Evolutionary conservation across 441 rosid species (phyloP).

Genomic region (Manihot esculenta): DNA sequence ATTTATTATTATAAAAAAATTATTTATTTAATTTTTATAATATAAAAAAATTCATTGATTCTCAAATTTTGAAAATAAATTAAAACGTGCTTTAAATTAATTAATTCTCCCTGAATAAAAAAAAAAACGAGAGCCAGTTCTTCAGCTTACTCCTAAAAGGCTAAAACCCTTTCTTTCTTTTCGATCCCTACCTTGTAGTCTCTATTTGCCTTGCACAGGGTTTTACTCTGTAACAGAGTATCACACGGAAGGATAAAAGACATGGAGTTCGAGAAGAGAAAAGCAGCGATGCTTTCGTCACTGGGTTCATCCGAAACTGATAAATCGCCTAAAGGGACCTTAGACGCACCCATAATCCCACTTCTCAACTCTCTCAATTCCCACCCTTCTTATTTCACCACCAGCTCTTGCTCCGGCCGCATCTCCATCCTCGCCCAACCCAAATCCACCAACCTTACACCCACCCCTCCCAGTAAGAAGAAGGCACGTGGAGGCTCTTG

Average conservation of each 20-base stretch:
- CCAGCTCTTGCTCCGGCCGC: constrained; percentile 95
- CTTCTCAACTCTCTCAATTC: constrained; percentile 65
- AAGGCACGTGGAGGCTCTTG: constrained; percentile 92
- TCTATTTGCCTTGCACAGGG: too few relatives aligned
- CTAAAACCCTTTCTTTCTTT: too few relatives aligned
- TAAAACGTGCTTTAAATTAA: too few relatives aligned
- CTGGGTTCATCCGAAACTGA: constrained; percentile 57
- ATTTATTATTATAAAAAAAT: too few relatives aligned
- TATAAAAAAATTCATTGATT: too few relatives aligned
- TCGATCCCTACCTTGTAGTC: too few relatives aligned
- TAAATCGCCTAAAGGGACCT: constrained; percentile 78
- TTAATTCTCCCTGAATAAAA: too few relatives aligned
- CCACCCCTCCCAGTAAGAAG: constrained; percentile 29
- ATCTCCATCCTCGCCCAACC: constrained; percentile 84
- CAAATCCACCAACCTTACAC: constrained; percentile 13
- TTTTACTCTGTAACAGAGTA: too few relatives aligned
- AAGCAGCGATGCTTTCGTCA: constrained; percentile 61
- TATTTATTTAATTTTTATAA: too few relatives aligned
- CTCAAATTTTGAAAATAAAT: too few relatives aligned
- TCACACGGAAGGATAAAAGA: not conserved
- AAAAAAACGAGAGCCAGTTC: too few relatives aligned
- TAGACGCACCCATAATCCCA: constrained; percentile 75
- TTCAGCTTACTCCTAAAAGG: too few relatives aligned
- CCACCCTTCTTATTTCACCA: constrained; percentile 82
- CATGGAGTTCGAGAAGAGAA: constrained; percentile 81